Evolutionary conservation across 306 rosid species (phyloP).

Genomic region (Glycine tomentella): DNA sequence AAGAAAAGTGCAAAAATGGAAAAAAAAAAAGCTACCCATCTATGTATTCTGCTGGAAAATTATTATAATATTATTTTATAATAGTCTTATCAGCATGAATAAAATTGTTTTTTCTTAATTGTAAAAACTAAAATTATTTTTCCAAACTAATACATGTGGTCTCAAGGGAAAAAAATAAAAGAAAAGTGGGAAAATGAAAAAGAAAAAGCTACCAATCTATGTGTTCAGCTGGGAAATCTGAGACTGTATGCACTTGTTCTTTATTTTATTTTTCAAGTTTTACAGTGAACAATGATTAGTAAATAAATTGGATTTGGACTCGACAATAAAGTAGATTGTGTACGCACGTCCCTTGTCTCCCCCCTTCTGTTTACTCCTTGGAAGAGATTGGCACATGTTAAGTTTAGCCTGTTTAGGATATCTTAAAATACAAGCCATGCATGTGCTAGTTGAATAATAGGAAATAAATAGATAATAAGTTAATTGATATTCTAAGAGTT

Average conservation of each 20-base stretch:
- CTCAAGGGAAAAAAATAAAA: no score
- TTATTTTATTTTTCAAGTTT: background rate
- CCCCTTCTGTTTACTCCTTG: background rate
- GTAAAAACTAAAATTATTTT: background rate
- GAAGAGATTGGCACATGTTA: background rate
- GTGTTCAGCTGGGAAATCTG: slow-evolving; percentile 33
- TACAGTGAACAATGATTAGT: background rate
- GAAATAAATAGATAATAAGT: background rate
- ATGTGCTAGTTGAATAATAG: background rate
- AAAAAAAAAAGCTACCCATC: no score
- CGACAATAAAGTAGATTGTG: slow-evolving; percentile 7
- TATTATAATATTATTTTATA: no score
- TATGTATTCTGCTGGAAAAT: no score
- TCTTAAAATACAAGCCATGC: background rate
- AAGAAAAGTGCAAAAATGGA: no score
- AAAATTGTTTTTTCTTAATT: no score
- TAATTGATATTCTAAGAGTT: background rate
- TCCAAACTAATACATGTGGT: background rate
- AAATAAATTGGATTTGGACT: slow-evolving; percentile 14
- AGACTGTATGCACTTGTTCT: background rate
- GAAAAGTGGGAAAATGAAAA: background rate
- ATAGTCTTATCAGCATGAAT: no score
- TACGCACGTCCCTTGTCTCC: no score
- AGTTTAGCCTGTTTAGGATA: background rate
- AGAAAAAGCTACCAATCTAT: background rate